phyloP scores from a whole-genome alignment of 164 flowering plant genomes.

The Tinospora cordifolia region DNA sequence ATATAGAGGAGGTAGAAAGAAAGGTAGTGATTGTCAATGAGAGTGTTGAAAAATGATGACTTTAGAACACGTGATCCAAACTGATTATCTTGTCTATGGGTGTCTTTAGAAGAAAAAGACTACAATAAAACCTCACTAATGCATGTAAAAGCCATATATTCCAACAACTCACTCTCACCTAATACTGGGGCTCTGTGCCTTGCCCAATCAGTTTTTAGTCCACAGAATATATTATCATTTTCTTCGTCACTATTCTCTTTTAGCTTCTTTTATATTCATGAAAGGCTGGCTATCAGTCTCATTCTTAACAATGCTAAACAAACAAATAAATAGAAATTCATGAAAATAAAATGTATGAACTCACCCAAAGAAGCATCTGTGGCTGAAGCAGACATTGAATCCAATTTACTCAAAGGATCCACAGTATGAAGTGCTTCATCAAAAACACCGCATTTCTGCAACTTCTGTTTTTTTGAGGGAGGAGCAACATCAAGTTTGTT shows the following conservation, averaged over 20 bases:
- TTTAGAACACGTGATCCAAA: not conserved
- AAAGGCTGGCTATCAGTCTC: not conserved
- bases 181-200: not conserved
- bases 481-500: constrained; percentile 2
- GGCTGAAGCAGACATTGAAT: not conserved
- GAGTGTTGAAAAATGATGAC: no score
- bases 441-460: not conserved
- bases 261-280: not conserved
- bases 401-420: not conserved
- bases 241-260: not conserved
- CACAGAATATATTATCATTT: not conserved
- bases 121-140: not conserved
- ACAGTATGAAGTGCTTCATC: not conserved
- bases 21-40: no score
- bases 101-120: not conserved
- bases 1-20: no score
- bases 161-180: not conserved
- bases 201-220: no score
- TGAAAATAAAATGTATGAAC: not conserved
- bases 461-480: constrained; percentile 1
- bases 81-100: not conserved
- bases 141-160: not conserved
- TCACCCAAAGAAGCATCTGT: not conserved
- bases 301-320: not conserved
- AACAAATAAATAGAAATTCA: not conserved